Evolutionary conservation across 2,329 filamentous ascomycete species (phyloP).

Genomic region (Apiospora phragmitis): DNA sequence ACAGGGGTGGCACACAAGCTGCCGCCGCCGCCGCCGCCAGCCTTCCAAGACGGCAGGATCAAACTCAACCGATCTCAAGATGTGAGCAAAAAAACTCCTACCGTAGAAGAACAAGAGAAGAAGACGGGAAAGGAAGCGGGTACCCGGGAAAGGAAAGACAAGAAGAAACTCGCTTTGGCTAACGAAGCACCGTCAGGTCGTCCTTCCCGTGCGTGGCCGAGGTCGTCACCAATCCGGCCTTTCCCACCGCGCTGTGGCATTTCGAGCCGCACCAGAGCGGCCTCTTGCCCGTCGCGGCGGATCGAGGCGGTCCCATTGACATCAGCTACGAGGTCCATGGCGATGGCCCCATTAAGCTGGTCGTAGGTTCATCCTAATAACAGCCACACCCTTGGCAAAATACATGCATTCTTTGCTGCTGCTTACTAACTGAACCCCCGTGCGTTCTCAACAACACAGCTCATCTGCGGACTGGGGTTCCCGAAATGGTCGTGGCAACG

Average conservation of each 20-base stretch:
- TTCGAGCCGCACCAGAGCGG: constrained; percentile 67
- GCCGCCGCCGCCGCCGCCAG: background rate
- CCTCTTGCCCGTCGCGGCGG: constrained; percentile 63
- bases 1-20: background rate
- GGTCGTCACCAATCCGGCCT: constrained; percentile 60
- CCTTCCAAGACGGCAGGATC: constrained; percentile 1
- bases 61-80: constrained; percentile 1
- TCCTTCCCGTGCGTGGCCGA: constrained; percentile 28
- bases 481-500: constrained; percentile 73
- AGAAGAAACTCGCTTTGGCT: background rate
- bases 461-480: constrained; percentile 79
- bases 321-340: constrained; percentile 83
- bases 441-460: constrained; percentile 45
- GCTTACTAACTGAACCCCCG: background rate
- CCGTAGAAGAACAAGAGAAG: background rate
- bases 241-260: constrained; percentile 65
- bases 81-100: background rate
- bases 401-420: too few species aligned
- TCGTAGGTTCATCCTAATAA: constrained; percentile 56
- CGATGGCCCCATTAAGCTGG: constrained; percentile 67
- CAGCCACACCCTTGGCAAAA: background rate
- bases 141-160: background rate
- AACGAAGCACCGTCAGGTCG: background rate
- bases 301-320: constrained; percentile 72
- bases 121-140: background rate